Percentiles rank a stretch among this genome's conserved stretches.
Evolutionary conservation across 768 basidiomycete genomes (phyloP).

Genomic region (Rhizopogon salebrosus): DNA sequence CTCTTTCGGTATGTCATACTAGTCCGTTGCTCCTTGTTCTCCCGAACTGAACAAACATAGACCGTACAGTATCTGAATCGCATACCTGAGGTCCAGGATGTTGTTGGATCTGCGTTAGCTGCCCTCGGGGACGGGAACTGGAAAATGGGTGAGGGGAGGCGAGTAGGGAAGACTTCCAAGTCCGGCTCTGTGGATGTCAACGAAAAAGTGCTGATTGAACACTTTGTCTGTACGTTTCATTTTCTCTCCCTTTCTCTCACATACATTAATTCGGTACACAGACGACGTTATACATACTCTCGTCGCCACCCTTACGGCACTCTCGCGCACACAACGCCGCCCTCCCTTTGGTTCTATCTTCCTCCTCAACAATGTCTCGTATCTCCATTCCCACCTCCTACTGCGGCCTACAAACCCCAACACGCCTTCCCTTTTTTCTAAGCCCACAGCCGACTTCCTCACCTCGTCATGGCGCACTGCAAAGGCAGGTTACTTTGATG

Average conservation of each 20-base stretch:
- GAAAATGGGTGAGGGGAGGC: slow-evolving; percentile 85
- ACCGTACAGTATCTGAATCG: slow-evolving; percentile 65
- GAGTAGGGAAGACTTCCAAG: slow-evolving; percentile 47
- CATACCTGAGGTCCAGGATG: slow-evolving; percentile 64
- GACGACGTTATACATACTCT: slow-evolving; percentile 73
- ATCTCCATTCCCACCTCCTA: slow-evolving; percentile 58
- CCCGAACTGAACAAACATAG: slow-evolving; percentile 29
- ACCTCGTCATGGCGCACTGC: slow-evolving; percentile 72
- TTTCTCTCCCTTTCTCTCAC: not conserved
- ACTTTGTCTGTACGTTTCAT: slow-evolving; percentile 59
- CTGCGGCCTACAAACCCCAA: slow-evolving; percentile 42
- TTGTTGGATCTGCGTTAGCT: slow-evolving; percentile 59
- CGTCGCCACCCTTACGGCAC: slow-evolving; percentile 51
- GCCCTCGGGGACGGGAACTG: slow-evolving; percentile 85
- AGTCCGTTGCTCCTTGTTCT: not conserved
- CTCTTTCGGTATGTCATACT: slow-evolving; percentile 37
- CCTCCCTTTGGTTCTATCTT: slow-evolving; percentile 71
- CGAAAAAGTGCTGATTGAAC: slow-evolving; percentile 61
- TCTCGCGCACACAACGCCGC: slow-evolving; percentile 58
- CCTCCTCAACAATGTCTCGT: slow-evolving; percentile 74
- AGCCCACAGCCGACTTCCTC: slow-evolving; percentile 55
- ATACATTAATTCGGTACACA: slow-evolving; percentile 20
- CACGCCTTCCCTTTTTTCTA: slow-evolving; percentile 50
- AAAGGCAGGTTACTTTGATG: slow-evolving; percentile 80
- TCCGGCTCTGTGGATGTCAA: slow-evolving; percentile 40